Conservation (phyloP, 2,329 filamentous ascomycete species). For the Fusarium sp. region DNA sequence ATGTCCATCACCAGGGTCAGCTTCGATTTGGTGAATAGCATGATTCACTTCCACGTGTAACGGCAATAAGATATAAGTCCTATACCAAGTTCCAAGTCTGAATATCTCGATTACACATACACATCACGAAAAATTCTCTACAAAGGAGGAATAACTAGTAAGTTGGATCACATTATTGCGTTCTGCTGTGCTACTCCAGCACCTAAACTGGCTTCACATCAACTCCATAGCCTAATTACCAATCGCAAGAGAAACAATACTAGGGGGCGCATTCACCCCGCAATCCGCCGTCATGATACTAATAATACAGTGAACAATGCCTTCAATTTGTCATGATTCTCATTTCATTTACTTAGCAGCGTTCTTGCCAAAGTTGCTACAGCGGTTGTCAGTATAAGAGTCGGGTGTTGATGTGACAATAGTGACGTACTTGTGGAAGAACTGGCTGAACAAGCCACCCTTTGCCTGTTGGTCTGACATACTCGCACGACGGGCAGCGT, state of each 20-base stretch:
- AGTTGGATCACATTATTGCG: constrained; percentile 8
- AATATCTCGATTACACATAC: too few relatives aligned
- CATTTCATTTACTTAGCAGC: constrained; percentile 43
- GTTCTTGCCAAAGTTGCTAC: constrained; percentile 52
- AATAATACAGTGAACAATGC: constrained; percentile 12
- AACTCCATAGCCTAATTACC: constrained; percentile 7
- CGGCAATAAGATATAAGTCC: not conserved
- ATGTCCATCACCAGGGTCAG: not conserved
- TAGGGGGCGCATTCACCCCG: not conserved
- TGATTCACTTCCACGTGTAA: not conserved
- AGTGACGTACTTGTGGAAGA: constrained; percentile 67
- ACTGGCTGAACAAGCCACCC: constrained; percentile 63
- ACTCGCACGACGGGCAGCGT: constrained; percentile 64
- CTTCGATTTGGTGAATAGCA: not conserved
- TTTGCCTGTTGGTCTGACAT: constrained; percentile 64
- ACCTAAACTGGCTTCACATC: constrained; percentile 21
- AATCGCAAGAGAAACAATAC: not conserved
- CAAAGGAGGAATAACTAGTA: not conserved
- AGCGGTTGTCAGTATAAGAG: constrained; percentile 2
- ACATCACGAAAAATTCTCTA: not conserved
- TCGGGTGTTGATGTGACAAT: not conserved
- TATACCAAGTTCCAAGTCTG: too few relatives aligned
- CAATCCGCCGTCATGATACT: not conserved
- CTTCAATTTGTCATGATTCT: constrained; percentile 2
- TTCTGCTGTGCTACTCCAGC: constrained; percentile 23